Evolutionary conservation across 116 monocot species (phyloP), one percentile per base, ranked within the genome.

Genomic region (Posidonia oceanica): DNA sequence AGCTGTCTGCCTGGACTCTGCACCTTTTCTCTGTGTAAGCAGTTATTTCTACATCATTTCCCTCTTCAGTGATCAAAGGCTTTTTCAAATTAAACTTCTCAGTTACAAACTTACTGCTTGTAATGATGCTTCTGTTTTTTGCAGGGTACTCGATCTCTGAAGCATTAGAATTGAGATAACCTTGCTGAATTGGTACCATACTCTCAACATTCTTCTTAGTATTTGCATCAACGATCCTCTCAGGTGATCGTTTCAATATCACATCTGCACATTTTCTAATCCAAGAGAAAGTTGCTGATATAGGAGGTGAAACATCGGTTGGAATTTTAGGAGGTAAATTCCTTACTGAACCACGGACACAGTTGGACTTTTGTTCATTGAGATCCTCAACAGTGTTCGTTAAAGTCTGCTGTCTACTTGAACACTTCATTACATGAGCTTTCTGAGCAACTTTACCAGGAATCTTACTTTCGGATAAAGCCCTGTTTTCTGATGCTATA

Each of bases 401-500:
- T 65, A 52, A 51, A 70, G 14, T 60, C 36, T 14, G 42, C 44
- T 59, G 61, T 0, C 14, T n/a, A 69, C 57, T 66, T 42, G 68
- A 41, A 15, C 52, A 74, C 61, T 69, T 76, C 65, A 62, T 72
- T 6, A 72, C 7, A 40, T 76, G 52, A 78, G 58, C 41, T 39
- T 52, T 82, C 52, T 71, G 74, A 40, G 67, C 57, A 12, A 62
- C 64, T 18, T 51, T 75, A 73, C 71, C 18, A 65, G 52, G 37
- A 55, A 71, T 52, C 63, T 59, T 74, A 52, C 55, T 61, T 55
- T 80, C 71, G 64, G 72, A 69, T 39, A 91, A 63, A 59, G 77
- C 77, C 73, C 65, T 84, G 53, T 74, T 91, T 67, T 91, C 95
- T 59, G 68, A 77, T 74, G 86, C 86, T 64, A 88, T 79, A 60